phyloP scores from a whole-genome alignment of 371 early-diverging fungal species.

The Apophysomyces variabilis region DNA sequence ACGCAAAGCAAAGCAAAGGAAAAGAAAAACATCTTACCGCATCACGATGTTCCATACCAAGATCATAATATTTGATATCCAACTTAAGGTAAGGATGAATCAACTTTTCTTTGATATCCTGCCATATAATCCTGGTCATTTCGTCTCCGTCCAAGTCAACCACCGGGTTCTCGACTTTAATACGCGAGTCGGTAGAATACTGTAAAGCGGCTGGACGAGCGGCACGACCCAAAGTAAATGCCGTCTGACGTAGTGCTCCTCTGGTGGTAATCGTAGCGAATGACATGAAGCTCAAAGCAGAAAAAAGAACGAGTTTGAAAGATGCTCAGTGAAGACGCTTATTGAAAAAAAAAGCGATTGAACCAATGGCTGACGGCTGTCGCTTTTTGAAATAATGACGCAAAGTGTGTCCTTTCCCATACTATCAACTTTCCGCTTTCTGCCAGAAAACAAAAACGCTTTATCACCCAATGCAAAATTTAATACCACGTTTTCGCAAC shows the following conservation, averaged over 20 bases:
- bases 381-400: conserved; percentile 5
- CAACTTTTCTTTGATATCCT: conserved; percentile 91
- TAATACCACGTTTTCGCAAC: too few species aligned
- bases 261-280: conserved; percentile 21
- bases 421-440: too few species aligned
- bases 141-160: conserved; percentile 97
- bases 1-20: too few species aligned
- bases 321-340: too few species aligned
- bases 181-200: conserved; percentile 57
- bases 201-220: conserved; percentile 26
- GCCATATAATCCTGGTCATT: conserved; percentile 98
- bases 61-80: conserved; percentile 92
- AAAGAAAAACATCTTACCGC: conserved; percentile 43
- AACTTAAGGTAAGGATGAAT: conserved; percentile 88
- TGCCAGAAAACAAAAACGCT: too few species aligned
- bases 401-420: neutral
- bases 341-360: neutral
- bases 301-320: conserved; percentile 6
- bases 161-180: conserved; percentile 78
- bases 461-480: too few species aligned
- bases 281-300: conserved; percentile 17
- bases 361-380: neutral
- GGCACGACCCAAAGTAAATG: conserved; percentile 8
- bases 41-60: conserved; percentile 92
- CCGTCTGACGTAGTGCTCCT: conserved; percentile 26